Evolutionary conservation across 2,329 filamentous ascomycete genomes (phyloP), one percentile per base, ranked within the genome.

Genomic region (Dothiorella sarmentorum): DNA sequence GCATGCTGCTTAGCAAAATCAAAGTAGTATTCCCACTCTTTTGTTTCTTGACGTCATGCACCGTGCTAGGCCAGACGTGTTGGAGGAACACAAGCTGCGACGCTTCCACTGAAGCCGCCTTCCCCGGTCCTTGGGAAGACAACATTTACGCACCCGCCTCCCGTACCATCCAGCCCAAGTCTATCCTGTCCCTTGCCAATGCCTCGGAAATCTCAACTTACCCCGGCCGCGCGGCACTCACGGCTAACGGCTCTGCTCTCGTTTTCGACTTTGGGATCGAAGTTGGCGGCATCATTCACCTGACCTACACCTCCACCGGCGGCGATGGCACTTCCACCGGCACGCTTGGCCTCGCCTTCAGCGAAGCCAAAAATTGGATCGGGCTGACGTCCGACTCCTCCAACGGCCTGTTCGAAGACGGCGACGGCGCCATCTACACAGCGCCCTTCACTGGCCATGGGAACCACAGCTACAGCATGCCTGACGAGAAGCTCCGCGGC

Each of bases 251-350:
- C 10, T 81, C 79, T 3, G 73, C 75, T n/a, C 67, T 82, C 2
- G 78, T 84, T 1, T 82, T 83, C 59, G 83, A 85, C 67, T 85
- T 85, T 65, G 82, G 82, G 3, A 72, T 77, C 22, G 81, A 85
- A 65, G 81, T 85, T 4, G 82, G 82, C 35, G 83, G 83, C 4
- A 78, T 84, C 58, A 70, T 81, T 4, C 78, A 76, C 3, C 63
- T 85, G n/a, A 68, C 75, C 9, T 85, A 82, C 63, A 72, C 70
- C 3, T 69, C 76, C 4, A 73, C 72, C 10, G 73, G 73, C 2
- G 24, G 71, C n/a, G n/a, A n/a, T n/a, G n/a, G n/a, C n/a, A n/a
- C n/a, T n/a, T n/a, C n/a, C n/a, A n/a, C n/a, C 13, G 73, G 72
- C 15, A 62, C 64, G 3, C 62, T 77, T 13, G 73, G 74, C 3